Conservation (phyloP, 805 yeast genomes). For the Cyberlindnera xylosilytica region DNA sequence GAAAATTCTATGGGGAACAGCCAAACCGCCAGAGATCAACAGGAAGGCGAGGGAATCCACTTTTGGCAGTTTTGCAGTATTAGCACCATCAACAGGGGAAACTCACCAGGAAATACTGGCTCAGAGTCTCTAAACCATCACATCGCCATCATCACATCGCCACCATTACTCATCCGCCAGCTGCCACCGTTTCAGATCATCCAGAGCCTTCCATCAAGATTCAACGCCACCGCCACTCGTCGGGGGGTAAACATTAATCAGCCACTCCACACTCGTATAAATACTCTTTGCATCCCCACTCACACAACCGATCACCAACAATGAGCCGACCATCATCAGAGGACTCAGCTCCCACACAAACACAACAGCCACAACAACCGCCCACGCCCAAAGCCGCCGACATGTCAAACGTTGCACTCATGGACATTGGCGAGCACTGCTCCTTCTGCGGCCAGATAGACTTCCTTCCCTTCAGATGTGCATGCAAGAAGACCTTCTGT, state of each 20-base stretch:
- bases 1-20: background rate
- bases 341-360: background rate
- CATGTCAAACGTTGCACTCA: conserved; percentile 27
- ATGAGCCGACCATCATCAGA: background rate
- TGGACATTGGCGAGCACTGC: conserved; percentile 31
- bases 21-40: background rate
- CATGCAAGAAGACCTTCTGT: conserved; percentile 25
- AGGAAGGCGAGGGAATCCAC: too few species aligned
- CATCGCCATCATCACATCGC: too few species aligned
- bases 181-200: background rate
- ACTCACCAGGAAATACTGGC: too few species aligned
- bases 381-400: background rate
- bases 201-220: background rate
- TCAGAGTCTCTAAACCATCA: too few species aligned
- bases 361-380: background rate
- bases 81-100: too few species aligned
- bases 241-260: background rate
- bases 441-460: conserved; percentile 29
- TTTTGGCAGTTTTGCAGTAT: too few species aligned
- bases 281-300: background rate
- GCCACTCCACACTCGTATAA: background rate
- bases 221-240: conserved; percentile 1
- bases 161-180: too few species aligned
- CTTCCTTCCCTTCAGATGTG: conserved; percentile 28
- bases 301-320: background rate